A percentile compares a stretch with the other conserved stretches of the same genome.
Evolutionary conservation across 495 filamentous ascomycete species (phyloP).

Genomic region (Cladorrhinum samala): DNA sequence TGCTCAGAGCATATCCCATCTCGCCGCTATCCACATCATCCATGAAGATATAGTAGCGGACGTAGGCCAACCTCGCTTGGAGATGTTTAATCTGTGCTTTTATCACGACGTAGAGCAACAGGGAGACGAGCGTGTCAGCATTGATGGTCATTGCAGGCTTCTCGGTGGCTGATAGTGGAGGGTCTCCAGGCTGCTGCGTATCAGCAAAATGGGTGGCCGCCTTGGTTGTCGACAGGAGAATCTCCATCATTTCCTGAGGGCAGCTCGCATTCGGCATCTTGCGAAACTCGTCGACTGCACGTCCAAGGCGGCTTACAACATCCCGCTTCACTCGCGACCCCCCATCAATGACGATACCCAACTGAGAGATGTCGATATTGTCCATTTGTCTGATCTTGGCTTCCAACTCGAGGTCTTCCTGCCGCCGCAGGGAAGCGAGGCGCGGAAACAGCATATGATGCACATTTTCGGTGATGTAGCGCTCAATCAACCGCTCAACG

Average conservation of each 20-base stretch:
- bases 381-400: slow-evolving; percentile 86
- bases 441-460: slow-evolving; percentile 79
- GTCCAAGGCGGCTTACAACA: slow-evolving; percentile 60
- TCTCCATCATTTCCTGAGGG: slow-evolving; percentile 92
- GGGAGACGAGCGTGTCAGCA: slow-evolving; percentile 89
- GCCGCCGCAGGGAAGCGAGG: slow-evolving; percentile 66
- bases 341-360: slow-evolving; percentile 76
- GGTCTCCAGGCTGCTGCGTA: slow-evolving; percentile 29
- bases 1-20: slow-evolving; percentile 94
- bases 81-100: slow-evolving; percentile 83
- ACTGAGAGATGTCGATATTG: slow-evolving; percentile 87
- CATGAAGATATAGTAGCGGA: slow-evolving; percentile 93
- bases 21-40: slow-evolving; percentile 97
- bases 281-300: slow-evolving; percentile 82
- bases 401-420: slow-evolving; percentile 87
- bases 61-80: slow-evolving; percentile 81
- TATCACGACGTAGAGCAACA: slow-evolving; percentile 89
- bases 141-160: slow-evolving; percentile 72
- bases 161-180: slow-evolving; percentile 25
- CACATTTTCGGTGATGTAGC: slow-evolving; percentile 89
- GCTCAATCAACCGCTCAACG: slow-evolving; percentile 90
- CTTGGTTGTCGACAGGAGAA: slow-evolving; percentile 81
- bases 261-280: slow-evolving; percentile 78
- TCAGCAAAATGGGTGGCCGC: slow-evolving; percentile 58
- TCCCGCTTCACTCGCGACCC: slow-evolving; percentile 66